These are phyloP conservation scores for Castanea sativa DNA, from an alignment of 306 rosid species.

Conservation along the genomic window DNA sequence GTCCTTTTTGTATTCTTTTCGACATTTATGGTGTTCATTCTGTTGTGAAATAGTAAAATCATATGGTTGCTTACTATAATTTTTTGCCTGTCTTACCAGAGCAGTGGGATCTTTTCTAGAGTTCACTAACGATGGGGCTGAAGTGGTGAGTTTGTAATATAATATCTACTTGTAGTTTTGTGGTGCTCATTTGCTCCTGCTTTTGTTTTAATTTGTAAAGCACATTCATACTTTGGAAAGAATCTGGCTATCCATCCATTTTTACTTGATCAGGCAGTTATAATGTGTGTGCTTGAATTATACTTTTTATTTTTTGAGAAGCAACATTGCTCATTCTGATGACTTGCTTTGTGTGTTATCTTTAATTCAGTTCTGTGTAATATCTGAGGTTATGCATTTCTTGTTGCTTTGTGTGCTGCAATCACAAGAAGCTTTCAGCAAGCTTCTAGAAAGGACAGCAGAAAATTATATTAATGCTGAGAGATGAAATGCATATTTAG, in stretches of 20 bases:
- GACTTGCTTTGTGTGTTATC: background rate
- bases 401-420: background rate
- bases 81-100: constrained; percentile 48
- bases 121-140: constrained; percentile 84
- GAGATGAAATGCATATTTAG: background rate
- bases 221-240: background rate
- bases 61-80: constrained; percentile 18
- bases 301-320: background rate
- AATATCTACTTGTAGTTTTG: background rate
- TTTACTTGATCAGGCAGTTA: background rate
- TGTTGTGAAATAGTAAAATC: background rate
- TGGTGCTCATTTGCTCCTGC: background rate
- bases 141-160: constrained; percentile 69
- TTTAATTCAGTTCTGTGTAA: background rate
- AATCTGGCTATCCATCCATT: background rate
- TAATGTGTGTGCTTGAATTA: background rate
- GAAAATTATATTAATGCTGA: background rate
- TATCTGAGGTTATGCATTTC: background rate
- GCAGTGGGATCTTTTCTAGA: constrained; percentile 97
- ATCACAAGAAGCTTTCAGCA: background rate
- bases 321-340: background rate
- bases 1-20: constrained; percentile 2
- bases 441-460: background rate
- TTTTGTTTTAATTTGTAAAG: background rate
- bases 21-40: background rate